phyloP scores from a whole-genome alignment of 176 grass and related monocot species.

The Eleusine coracana region DNA sequence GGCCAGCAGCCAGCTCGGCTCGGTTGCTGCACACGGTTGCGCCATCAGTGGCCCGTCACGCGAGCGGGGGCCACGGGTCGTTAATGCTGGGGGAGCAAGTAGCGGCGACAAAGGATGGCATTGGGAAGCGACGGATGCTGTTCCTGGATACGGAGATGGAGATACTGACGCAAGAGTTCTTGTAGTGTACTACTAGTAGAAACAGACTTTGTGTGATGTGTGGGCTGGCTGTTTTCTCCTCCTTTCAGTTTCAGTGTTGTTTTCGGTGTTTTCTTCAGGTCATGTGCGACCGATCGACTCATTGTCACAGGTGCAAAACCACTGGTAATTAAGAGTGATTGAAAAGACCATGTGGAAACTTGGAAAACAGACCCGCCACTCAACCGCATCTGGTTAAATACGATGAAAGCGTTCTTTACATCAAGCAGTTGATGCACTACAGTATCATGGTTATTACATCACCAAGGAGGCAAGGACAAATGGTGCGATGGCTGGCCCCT shows the following conservation, averaged over 20 bases:
- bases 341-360: neutral
- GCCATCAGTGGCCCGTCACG: neutral
- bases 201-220: neutral
- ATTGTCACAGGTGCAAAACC: neutral
- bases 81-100: conserved; percentile 36
- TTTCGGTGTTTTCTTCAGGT: neutral
- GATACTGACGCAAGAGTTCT: neutral
- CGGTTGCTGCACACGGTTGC: neutral
- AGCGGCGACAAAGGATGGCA: conserved; percentile 33
- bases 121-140: conserved; percentile 17
- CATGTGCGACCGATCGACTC: neutral
- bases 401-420: neutral
- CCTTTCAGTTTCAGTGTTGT: conserved; percentile 22
- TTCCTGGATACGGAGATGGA: neutral
- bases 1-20: neutral
- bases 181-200: too few relatives aligned
- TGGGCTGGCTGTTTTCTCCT: neutral
- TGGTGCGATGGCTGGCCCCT: neutral
- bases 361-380: neutral
- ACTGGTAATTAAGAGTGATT: neutral
- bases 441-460: too few relatives aligned
- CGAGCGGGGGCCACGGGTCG: neutral
- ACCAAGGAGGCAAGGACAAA: neutral
- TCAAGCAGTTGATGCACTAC: neutral
- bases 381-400: too few relatives aligned